Percentiles rank a stretch among this genome's conserved stretches.
Evolutionary conservation across 139 green algal genomes (phyloP).

Genomic region (Edaphochlamys debaryana): DNA sequence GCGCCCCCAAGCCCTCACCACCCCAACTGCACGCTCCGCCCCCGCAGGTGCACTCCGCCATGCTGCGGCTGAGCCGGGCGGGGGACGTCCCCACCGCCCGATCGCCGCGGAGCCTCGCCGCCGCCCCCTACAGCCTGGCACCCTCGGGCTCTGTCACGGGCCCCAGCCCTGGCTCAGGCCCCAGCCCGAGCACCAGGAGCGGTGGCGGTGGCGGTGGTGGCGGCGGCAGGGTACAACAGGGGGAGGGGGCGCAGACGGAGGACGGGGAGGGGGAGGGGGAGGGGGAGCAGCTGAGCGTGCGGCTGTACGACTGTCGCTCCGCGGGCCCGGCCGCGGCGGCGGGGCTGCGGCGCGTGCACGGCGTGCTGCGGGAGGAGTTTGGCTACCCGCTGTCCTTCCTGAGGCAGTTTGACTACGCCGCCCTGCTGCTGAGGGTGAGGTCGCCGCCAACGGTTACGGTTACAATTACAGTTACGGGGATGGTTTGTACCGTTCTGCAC

Average conservation of each 20-base stretch:
- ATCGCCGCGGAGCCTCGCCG: neutral
- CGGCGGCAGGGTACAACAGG: no score
- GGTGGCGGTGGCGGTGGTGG: no score
- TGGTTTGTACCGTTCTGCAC: no score
- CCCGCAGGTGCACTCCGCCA: conserved; percentile 1
- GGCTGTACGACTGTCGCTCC: conserved; percentile 19
- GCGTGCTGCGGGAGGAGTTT: conserved; percentile 5
- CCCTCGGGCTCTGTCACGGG: no score
- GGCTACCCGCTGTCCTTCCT: conserved; percentile 5
- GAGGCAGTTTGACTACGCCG: conserved; percentile 14
- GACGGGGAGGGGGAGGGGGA: neutral
- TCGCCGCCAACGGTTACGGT: neutral
- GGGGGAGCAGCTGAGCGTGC: neutral
- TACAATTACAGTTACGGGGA: no score
- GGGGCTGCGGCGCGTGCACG: conserved; percentile 28
- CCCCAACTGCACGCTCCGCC: no score
- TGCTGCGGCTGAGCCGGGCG: neutral
- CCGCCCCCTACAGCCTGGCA: neutral
- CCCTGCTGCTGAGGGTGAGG: conserved; percentile 18
- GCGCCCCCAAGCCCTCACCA: no score
- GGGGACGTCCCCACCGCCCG: neutral
- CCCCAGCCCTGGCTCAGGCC: no score
- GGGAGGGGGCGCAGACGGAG: no score
- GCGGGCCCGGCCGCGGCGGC: neutral
- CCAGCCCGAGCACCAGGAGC: no score